A percentile compares a stretch with the other conserved stretches of the same genome.
phyloP scores from a whole-genome alignment of 1,284 basidiomycete genomes.

The Vanrija humicola region DNA sequence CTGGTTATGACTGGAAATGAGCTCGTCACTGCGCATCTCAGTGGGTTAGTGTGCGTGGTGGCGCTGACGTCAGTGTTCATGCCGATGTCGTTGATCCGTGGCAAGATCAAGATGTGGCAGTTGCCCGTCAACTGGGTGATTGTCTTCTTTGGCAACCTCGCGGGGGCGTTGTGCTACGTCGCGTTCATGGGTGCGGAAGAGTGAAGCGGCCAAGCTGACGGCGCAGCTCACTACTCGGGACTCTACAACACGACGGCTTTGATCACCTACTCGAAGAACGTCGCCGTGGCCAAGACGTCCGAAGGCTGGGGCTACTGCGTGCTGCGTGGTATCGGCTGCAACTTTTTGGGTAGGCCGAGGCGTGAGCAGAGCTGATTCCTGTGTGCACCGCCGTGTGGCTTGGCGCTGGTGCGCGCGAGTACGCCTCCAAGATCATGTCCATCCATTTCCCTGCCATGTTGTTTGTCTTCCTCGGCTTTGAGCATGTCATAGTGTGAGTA shows the following conservation, averaged over 20 bases:
- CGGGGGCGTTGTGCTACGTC: slow-evolving; percentile 40
- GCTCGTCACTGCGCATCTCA: slow-evolving; percentile 28
- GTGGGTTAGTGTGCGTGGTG: slow-evolving; percentile 2
- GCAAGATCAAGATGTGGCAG: slow-evolving; percentile 22
- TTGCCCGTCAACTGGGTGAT: slow-evolving; percentile 38
- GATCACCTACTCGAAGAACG: slow-evolving; percentile 14
- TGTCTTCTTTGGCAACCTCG: slow-evolving; percentile 45
- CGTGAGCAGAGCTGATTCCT: no score
- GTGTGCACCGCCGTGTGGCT: slow-evolving; percentile 46
- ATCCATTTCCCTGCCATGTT: slow-evolving; percentile 44
- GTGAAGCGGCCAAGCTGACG: not conserved
- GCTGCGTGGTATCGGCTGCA: slow-evolving; percentile 45
- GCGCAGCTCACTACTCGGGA: slow-evolving; percentile 21
- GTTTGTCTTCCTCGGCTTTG: slow-evolving; percentile 43
- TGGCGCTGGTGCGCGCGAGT: slow-evolving; percentile 34
- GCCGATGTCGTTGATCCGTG: slow-evolving; percentile 22
- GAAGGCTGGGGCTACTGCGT: slow-evolving; percentile 31
- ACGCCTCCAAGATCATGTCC: slow-evolving; percentile 37
- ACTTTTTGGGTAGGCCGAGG: slow-evolving; percentile 24
- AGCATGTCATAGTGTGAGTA: slow-evolving; percentile 43
- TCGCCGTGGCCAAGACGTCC: slow-evolving; percentile 24
- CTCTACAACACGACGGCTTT: slow-evolving; percentile 18
- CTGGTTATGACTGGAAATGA: slow-evolving; percentile 27
- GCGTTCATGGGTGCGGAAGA: slow-evolving; percentile 25
- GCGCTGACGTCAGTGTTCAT: slow-evolving; percentile 21